Evolutionary conservation across 441 rosid genomes (phyloP), one percentile per base, ranked within the genome.

Genomic region (Bruguiera hainesii): DNA sequence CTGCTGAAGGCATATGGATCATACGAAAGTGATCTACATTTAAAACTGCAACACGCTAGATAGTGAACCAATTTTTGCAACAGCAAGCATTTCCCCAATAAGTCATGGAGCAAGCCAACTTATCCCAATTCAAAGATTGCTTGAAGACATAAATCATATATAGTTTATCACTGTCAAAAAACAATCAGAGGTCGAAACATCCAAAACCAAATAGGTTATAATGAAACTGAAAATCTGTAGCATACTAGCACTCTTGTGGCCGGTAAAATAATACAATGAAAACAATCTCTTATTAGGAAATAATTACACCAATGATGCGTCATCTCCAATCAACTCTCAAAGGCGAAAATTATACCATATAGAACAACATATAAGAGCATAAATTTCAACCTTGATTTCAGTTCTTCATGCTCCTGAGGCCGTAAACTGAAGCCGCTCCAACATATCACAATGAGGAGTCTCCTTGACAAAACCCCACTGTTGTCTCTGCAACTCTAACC

Each of bases 391-490:
- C 89, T 83, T 51, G 61, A 64, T 52, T 66, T 66, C 55, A 56
- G 64, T 52, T 60, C 70, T 69, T 80, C 83, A 80, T 72, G 87
- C 85, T 28, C 76, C 80, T 9, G 75, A 21, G 18, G 68, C 70
- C 74, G 56, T 39, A 20, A 72, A 62, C 50, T 85, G 83, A 72
- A 85, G 91, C 69, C 80, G 82, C 79, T 80, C 65, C 87, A 87
- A 76, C 96, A 88, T 75, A 28, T 89, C 91, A 26, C 98, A 94
- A 66, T 91, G 93, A n/a, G 98, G 98, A 19, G 89, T 91, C 81
- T 91, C 97, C 2, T 86, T 82, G 5, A 87, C 67, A 64, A 84
- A 91, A 20, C 98, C 98, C 98, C 98, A 94, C 64, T 88, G 97
- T 65, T 85, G 79, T 70, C 97, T 83, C 81, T 91, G 97, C 82